Percentiles rank a stretch among this genome's conserved stretches.
Conservation (phyloP, 2,329 filamentous ascomycete species). For the Pestalotiopsis sp. region DNA sequence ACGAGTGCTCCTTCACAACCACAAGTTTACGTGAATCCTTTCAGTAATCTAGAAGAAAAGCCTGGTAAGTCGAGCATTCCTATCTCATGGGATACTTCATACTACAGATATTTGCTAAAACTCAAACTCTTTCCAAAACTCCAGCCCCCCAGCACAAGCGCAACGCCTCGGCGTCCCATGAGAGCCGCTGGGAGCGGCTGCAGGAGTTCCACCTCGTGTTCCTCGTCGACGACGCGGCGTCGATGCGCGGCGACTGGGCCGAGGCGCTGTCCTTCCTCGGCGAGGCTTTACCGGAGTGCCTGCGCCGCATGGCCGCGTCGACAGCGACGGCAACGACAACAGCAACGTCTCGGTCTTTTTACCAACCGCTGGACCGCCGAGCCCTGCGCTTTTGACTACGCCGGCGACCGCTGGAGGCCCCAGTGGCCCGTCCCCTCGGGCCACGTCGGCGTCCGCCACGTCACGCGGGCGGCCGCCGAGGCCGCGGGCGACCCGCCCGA, state of each 20-base stretch:
- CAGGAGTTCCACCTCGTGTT: conserved; percentile 2
- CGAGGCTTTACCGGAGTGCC: not conserved
- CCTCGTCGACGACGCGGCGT: not conserved
- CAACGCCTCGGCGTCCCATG: not conserved
- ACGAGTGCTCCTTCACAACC: not conserved
- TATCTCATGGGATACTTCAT: not conserved
- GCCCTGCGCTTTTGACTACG: not conserved
- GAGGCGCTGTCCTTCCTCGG: not conserved
- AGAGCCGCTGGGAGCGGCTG: not conserved
- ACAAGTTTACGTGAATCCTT: not conserved
- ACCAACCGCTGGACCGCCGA: conserved; percentile 1
- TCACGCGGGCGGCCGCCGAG: not conserved
- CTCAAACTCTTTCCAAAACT: not conserved
- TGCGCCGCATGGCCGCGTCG: not conserved
- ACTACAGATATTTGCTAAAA: not conserved
- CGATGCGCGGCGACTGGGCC: not conserved
- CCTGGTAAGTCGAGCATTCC: not conserved
- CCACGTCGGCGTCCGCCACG: not conserved
- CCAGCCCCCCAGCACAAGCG: not conserved
- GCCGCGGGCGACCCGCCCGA: not conserved
- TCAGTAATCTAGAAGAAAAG: not conserved
- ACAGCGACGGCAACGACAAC: no score
- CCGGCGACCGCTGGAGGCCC: not conserved
- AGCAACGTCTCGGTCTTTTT: not conserved
- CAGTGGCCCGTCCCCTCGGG: conserved; percentile 4